Evolutionary conservation across 2,329 filamentous ascomycete genomes (phyloP).

Genomic region (Albifimbria verrucaria): DNA sequence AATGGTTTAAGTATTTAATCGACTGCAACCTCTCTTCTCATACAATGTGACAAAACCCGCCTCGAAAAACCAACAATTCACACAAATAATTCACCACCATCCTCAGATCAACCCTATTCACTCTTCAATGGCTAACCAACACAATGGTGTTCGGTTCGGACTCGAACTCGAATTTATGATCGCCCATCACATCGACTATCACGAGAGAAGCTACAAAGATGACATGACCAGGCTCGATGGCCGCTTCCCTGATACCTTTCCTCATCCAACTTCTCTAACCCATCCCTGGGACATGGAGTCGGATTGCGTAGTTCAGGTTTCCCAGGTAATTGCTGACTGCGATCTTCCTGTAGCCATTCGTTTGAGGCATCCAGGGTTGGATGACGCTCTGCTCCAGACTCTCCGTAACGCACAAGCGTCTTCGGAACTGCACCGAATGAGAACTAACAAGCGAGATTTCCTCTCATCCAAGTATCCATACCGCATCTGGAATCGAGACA

Average conservation of each 20-base stretch:
- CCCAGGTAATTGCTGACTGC: constrained; percentile 13
- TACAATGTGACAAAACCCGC: no score
- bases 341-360: constrained; percentile 13
- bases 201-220: constrained; percentile 9
- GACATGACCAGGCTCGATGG: constrained; percentile 10
- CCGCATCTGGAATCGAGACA: constrained; percentile 16
- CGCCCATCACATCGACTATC: constrained; percentile 5
- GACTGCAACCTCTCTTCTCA: no score
- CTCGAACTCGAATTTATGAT: constrained; percentile 25
- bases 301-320: constrained; percentile 15
- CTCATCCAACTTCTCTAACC: background rate
- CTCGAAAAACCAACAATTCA: no score
- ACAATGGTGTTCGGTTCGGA: constrained; percentile 9
- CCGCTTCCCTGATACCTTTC: background rate
- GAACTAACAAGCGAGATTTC: background rate
- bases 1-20: no score
- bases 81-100: no score
- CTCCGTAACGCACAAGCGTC: no score
- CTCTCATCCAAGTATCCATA: background rate
- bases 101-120: no score
- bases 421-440: constrained; percentile 3
- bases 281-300: background rate
- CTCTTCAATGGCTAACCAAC: background rate
- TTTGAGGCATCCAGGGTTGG: no score
- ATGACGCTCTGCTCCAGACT: no score